Base-by-base conservation (phyloP, 768 basidiomycete species). In the Trametes gibbosa region DNA sequence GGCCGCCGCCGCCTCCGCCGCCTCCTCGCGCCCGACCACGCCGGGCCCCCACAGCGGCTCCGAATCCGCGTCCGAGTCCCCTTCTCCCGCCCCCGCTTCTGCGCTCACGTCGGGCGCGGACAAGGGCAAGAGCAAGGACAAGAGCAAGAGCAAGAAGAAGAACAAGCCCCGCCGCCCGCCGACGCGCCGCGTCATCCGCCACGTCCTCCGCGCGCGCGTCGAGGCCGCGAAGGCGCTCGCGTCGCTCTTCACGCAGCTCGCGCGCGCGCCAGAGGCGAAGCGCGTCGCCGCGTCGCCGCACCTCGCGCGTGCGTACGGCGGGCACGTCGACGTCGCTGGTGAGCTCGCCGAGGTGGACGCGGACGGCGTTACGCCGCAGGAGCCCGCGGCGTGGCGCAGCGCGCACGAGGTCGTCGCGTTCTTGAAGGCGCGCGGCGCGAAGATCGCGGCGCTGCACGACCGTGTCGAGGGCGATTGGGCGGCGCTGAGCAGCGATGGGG, bases 191-290 rank as follows among this genome's bases (percentile, higher is more conserved):
- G 84, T 97, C 58, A 86, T 98, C 65, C 89, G 92, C 19, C 92
- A 97, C 73, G 90, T 97, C 56, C 77, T 98, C 51, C 82, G 90
- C 17, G 87, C 90, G 24, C 87, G 95, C n/a, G 81, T 86, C 5
- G 86, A 93, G 70, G 93, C 94, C 16, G 82, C 87, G 35, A 84
- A 85, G 59, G 84, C 86, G 6, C 81, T 98, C 17, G 86, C 87
- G 17, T 73, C 74, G 51, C 87, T 92, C 70, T 84, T 96, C 58
- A 80, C 83, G 35, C 80, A 87, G 54, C 74, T 95, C 58, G 82
- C 78, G 59, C 53, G 46, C 61, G 43, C 65, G 53, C 48, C 73
- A 65, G 78, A 70, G 72, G 77, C 76, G 49, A 76, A 70, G 59
- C 53, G 84, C 76, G 76, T 82, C 74, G 60, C 82, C 75, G 70